Conservation (phyloP, 495 filamentous ascomycete species). For the Aspergillus ostianus region DNA sequence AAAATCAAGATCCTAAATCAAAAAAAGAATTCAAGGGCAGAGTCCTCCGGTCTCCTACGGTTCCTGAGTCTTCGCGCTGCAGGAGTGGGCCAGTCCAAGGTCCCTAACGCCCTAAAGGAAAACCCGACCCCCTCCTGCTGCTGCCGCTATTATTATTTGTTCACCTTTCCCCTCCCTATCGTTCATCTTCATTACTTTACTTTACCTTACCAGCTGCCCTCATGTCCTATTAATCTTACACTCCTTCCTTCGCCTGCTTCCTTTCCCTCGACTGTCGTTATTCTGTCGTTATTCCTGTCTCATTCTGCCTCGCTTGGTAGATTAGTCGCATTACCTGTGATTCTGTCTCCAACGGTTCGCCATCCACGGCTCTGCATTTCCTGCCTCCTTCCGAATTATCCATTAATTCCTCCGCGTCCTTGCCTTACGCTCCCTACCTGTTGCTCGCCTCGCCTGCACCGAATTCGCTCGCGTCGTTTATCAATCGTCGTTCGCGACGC, state of each 20-base stretch:
- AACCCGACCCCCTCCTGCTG: no score
- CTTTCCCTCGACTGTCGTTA: background rate
- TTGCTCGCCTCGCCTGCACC: background rate
- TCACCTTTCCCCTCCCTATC: background rate
- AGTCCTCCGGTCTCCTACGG: no score
- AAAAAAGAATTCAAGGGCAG: no score
- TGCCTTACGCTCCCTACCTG: slow-evolving; percentile 1
- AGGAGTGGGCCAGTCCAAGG: no score
- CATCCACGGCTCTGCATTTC: slow-evolving; percentile 1
- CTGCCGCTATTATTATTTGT: background rate
- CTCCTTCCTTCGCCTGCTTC: background rate
- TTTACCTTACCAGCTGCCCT: background rate
- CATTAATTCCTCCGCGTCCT: slow-evolving; percentile 4
- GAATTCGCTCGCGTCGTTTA: background rate
- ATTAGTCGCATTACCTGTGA: slow-evolving; percentile 13
- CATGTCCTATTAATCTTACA: slow-evolving; percentile 1
- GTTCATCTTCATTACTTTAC: background rate
- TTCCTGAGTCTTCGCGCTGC: no score
- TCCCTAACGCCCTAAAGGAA: no score
- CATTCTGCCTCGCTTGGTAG: slow-evolving; percentile 5
- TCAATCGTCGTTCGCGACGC: background rate
- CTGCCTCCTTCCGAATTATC: slow-evolving; percentile 2
- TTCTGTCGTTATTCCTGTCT: background rate
- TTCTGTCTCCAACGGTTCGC: slow-evolving; percentile 10
- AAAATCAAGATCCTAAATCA: no score